phyloP scores from a whole-genome alignment of 2,329 filamentous ascomycete species.

The Aquanectria penicillioides region DNA sequence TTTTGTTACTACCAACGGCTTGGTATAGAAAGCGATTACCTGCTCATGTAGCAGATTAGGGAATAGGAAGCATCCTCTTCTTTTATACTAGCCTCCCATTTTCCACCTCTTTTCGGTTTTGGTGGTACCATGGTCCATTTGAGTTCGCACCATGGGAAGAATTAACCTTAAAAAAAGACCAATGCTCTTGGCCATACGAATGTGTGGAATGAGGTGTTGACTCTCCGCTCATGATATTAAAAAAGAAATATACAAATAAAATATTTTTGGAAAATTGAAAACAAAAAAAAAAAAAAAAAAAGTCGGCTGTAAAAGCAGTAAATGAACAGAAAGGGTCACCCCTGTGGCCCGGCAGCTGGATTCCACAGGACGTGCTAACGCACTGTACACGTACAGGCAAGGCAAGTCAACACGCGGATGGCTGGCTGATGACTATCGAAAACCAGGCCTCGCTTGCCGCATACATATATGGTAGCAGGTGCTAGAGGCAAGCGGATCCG shows the following conservation, averaged over 20 bases:
- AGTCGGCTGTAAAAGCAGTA: too few species aligned
- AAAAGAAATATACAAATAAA: too few species aligned
- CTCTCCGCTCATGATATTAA: neutral
- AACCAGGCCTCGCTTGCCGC: slow-evolving; percentile 1
- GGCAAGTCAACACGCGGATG: neutral
- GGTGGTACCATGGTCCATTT: too few species aligned
- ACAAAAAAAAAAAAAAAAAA: too few species aligned
- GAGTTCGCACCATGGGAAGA: too few species aligned
- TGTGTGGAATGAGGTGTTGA: neutral
- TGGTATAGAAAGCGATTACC: slow-evolving; percentile 6
- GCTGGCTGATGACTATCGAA: neutral
- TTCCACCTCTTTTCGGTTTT: neutral
- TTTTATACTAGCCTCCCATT: neutral
- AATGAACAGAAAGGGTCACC: too few species aligned
- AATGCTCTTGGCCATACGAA: neutral
- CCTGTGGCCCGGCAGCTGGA: neutral
- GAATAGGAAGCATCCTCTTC: slow-evolving; percentile 3
- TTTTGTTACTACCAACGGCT: too few species aligned
- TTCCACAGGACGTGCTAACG: too few species aligned
- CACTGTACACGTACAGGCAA: neutral
- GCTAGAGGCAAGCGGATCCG: slow-evolving; percentile 6
- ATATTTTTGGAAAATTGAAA: too few species aligned
- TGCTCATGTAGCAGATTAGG: neutral
- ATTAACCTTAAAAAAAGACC: too few species aligned
- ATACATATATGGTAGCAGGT: slow-evolving; percentile 1